Evolutionary conservation across 2,329 filamentous ascomycete genomes (phyloP).

Genomic region (Calonectria leucothoes): DNA sequence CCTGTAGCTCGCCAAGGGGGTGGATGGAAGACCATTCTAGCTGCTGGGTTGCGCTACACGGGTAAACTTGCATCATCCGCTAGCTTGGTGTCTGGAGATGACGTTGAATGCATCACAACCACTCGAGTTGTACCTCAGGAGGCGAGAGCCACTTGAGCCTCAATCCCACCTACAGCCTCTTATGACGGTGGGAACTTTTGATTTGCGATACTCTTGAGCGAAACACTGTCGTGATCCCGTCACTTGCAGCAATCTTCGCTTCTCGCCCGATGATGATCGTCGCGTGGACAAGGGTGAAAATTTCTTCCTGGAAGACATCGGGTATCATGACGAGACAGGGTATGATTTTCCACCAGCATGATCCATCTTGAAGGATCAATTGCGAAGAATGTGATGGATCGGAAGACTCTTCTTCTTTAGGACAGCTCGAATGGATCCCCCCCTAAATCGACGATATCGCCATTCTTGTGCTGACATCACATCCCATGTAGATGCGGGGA

Average conservation of each 20-base stretch:
- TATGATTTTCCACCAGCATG: not conserved
- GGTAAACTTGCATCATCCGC: conserved; percentile 37
- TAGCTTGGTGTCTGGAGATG: conserved; percentile 27
- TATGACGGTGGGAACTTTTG: conserved; percentile 26
- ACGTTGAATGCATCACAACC: conserved; percentile 36
- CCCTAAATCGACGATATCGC: not conserved
- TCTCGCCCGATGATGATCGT: not conserved
- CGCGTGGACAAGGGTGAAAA: not conserved
- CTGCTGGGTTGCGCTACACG: conserved; percentile 28
- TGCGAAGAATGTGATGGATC: not conserved
- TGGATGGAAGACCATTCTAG: not conserved
- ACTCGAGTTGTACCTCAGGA: conserved; percentile 2
- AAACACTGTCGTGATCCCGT: not conserved
- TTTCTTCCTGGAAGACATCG: not conserved
- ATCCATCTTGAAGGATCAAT: not conserved
- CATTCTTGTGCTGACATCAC: not conserved
- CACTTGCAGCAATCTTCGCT: not conserved
- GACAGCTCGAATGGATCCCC: not conserved
- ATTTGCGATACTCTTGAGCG: conserved; percentile 10
- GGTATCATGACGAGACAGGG: not conserved
- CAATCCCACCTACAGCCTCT: not conserved
- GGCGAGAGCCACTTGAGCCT: conserved; percentile 22
- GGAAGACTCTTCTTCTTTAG: not conserved
- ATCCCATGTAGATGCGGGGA: not conserved
- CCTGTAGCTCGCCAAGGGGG: not conserved